phyloP scores from a whole-genome alignment of 2,329 filamentous ascomycete species.

The Nemania sp. region DNA sequence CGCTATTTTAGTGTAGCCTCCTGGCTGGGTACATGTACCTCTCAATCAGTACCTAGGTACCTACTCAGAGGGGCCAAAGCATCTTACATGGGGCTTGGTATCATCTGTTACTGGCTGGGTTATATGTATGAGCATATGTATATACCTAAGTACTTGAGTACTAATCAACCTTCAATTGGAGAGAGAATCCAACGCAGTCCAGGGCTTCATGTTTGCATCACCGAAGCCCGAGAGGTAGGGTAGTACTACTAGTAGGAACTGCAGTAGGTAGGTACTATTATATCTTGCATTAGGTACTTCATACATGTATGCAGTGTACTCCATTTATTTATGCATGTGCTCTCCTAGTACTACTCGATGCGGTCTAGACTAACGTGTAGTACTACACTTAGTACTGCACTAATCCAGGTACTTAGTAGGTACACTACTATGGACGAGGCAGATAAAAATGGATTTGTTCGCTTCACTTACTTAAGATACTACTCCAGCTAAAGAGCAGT shows the following conservation, averaged over 20 bases:
- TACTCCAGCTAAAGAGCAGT: too few species aligned
- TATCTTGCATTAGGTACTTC: too few species aligned
- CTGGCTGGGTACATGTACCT: slow-evolving; percentile 1
- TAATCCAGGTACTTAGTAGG: too few species aligned
- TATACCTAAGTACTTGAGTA: too few species aligned
- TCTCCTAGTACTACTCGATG: neutral
- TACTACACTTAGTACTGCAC: too few species aligned
- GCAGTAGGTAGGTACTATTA: neutral
- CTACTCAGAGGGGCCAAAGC: slow-evolving; percentile 26
- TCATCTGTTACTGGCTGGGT: slow-evolving; percentile 2
- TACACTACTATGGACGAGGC: too few species aligned
- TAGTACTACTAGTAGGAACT: too few species aligned
- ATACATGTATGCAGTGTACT: too few species aligned
- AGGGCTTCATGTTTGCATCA: neutral
- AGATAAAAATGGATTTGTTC: neutral
- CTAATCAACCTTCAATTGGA: too few species aligned
- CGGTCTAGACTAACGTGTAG: neutral
- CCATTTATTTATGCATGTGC: neutral
- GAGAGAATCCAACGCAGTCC: neutral
- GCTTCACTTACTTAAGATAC: neutral
- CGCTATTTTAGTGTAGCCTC: neutral
- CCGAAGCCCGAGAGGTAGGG: too few species aligned
- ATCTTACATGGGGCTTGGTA: slow-evolving; percentile 20
- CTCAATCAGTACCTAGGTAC: too few species aligned
- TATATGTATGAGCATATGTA: too few species aligned